Evolutionary conservation across 2,329 filamentous ascomycete genomes (phyloP).

Genomic region (Fusarium dlaminii): DNA sequence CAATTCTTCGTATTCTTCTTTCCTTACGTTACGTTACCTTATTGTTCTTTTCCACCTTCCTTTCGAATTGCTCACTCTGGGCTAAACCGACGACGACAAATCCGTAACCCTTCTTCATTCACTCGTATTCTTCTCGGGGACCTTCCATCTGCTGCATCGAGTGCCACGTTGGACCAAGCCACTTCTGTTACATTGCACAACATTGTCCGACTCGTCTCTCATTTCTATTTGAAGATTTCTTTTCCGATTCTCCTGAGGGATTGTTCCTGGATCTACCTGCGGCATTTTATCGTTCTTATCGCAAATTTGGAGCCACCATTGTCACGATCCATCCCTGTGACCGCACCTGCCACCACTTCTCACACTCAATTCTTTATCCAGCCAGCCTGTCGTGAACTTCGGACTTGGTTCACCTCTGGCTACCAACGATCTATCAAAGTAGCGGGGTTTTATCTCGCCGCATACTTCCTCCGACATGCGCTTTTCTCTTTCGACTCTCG

Average conservation of each 20-base stretch:
- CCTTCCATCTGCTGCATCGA: slow-evolving; percentile 35
- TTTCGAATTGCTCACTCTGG: not conserved
- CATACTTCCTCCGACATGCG: slow-evolving; percentile 37
- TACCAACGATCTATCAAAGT: not conserved
- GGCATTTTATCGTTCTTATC: slow-evolving; percentile 14
- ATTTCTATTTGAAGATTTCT: slow-evolving; percentile 22
- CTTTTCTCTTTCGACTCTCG: slow-evolving; percentile 41
- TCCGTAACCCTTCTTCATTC: not conserved
- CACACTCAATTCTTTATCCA: not conserved
- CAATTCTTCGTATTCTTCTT: slow-evolving; percentile 15
- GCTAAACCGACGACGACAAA: slow-evolving; percentile 17
- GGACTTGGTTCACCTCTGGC: not conserved
- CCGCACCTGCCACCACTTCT: not conserved
- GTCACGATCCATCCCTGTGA: not conserved
- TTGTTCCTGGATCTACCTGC: slow-evolving; percentile 5
- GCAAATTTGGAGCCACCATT: not conserved
- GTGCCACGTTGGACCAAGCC: slow-evolving; percentile 33
- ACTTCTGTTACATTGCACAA: slow-evolving; percentile 24
- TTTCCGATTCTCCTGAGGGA: not conserved
- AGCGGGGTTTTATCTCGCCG: slow-evolving; percentile 1
- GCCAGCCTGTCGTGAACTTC: not conserved
- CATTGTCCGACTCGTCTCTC: slow-evolving; percentile 19
- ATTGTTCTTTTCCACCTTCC: not conserved
- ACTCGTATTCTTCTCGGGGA: slow-evolving; percentile 35
- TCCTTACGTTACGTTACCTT: slow-evolving; percentile 6